Base-by-base conservation (phyloP, 2,329 filamentous ascomycete genomes). In the Macrophomina pseudophaseolina region DNA sequence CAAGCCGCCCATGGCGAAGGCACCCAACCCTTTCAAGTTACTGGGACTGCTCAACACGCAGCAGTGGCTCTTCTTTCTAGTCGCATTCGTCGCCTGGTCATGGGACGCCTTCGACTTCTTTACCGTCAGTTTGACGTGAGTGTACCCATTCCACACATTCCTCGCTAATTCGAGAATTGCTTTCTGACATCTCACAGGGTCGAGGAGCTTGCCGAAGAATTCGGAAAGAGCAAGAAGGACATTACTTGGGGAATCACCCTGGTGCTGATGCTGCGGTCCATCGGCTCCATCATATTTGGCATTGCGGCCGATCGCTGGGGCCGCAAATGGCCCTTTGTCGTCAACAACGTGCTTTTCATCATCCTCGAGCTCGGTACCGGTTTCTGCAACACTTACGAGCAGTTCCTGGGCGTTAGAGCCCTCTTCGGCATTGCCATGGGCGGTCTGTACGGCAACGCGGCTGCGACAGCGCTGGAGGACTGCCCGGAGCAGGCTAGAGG, bases 341-440 rank as follows among this genome's bases (percentile, higher is more conserved):
- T 87, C 67, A 89, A 89, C 75, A 87, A 87, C 68, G 30, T 87
- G 8, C 78, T 89, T 28, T 89, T 89, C 74, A 86, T 89, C 67
- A 78, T 86, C 3, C 76, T 89, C 18, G 87, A 89, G 70, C 78
- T 89, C 7, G 87, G 81, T 1, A 87, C 87, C 0, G 86, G 86
- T 28, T 89, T 89, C 72, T 85, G 82, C 68, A 75, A 83, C 8
- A 88, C 84, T 1, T 88, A 88, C 72, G 74, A 83, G 8, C 81
- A 86, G 68, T 89, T 89, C 70, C 76, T 89, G 40, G 87, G 80
- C 2, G 85, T 87, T 54, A 81, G 87, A 16, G 85, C 87, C 0
- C 76, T 89, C 4, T 89, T 87, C 70, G 87, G 87, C 23, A 85
- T 89, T 71, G 87, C 87, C 6, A 89, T 89, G 87, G 87, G 87